A percentile compares a stretch with the other conserved stretches of the same genome.
Evolutionary conservation across 352 stramenopile genomes (phyloP).

Genomic region (Nothophytophthora sp.): DNA sequence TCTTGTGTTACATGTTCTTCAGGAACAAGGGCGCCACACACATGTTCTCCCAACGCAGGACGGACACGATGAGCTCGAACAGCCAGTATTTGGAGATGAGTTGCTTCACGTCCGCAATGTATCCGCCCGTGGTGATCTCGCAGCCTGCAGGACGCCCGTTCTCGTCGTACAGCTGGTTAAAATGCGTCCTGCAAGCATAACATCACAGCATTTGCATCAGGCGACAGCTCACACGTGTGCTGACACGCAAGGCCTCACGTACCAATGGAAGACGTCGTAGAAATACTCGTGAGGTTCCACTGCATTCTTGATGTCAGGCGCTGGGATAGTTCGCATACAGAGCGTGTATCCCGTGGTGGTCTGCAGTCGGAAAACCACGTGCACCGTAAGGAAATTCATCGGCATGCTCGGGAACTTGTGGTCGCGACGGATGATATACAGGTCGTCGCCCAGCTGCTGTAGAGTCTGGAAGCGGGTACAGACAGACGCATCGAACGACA

Average conservation of each 20-base stretch:
- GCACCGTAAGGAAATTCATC: constrained; percentile 55
- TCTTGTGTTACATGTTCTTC: constrained; percentile 23
- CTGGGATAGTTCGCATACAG: constrained; percentile 59
- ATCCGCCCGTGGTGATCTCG: constrained; percentile 56
- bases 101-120: constrained; percentile 49
- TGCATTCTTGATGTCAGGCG: constrained; percentile 42
- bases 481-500: constrained; percentile 52
- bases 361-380: constrained; percentile 65
- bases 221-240: neutral
- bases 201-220: neutral
- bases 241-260: constrained; percentile 1
- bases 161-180: constrained; percentile 52
- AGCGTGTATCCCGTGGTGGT: constrained; percentile 56
- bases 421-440: constrained; percentile 61
- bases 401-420: constrained; percentile 43
- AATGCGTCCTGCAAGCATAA: constrained; percentile 41
- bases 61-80: constrained; percentile 65
- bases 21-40: constrained; percentile 53
- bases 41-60: constrained; percentile 59
- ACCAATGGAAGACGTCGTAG: constrained; percentile 71
- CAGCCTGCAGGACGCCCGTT: constrained; percentile 35
- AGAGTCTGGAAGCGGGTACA: constrained; percentile 46
- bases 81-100: constrained; percentile 61
- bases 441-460: constrained; percentile 52
- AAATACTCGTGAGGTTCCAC: constrained; percentile 53